Conservation (phyloP, 148 eudicot species). For the Agrostemma githago region DNA sequence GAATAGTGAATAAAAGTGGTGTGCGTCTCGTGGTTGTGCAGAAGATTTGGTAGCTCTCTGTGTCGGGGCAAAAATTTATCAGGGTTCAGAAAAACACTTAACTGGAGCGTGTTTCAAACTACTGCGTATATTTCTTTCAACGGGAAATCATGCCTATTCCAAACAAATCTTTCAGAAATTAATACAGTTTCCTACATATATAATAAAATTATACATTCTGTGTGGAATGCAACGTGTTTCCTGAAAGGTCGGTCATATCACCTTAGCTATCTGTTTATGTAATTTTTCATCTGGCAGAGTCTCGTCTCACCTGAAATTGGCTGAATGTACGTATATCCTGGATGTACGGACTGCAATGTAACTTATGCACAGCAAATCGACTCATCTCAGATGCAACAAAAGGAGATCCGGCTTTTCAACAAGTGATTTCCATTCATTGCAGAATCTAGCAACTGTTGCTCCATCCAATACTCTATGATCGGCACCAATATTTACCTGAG, state of each 20-base stretch:
- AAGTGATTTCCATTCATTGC: conserved; percentile 84
- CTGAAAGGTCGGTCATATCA: background rate
- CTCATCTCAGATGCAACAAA: conserved; percentile 69
- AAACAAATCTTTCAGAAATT: background rate
- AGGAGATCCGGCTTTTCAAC: conserved; percentile 80
- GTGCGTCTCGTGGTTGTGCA: background rate
- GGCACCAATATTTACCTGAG: conserved; percentile 82
- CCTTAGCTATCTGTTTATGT: background rate
- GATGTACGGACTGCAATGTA: conserved; percentile 4
- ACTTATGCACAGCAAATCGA: background rate
- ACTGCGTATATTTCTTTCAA: background rate
- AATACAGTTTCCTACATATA: background rate
- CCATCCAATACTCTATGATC: conserved; percentile 96
- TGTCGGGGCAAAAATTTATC: background rate
- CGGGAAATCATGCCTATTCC: background rate
- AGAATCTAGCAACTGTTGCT: conserved; percentile 82
- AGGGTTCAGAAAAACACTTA: no score
- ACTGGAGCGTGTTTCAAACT: background rate
- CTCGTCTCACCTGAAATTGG: background rate
- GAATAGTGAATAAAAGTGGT: background rate
- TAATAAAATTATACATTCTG: background rate
- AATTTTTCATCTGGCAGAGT: background rate
- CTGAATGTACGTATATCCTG: background rate
- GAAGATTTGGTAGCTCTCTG: background rate
- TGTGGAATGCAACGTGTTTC: background rate